Evolutionary conservation across 164 flowering plant genomes (phyloP).

Genomic region (Nymphaea colorata): DNA sequence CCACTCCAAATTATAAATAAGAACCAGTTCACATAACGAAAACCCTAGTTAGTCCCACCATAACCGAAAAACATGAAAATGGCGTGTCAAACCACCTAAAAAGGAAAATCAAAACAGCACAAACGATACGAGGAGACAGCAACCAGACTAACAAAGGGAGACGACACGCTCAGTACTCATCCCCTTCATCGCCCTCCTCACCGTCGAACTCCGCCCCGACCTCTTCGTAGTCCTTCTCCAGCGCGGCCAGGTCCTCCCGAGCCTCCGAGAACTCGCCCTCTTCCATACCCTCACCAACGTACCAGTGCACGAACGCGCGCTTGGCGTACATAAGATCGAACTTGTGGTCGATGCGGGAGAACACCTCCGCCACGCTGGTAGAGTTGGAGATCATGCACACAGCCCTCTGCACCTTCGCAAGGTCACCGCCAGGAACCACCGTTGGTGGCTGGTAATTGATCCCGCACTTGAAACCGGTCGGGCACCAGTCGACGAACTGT

Average conservation of each 20-base stretch:
- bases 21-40: no score
- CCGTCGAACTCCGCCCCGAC: slow-evolving; percentile 54
- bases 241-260: slow-evolving; percentile 52
- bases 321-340: slow-evolving; percentile 59
- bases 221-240: slow-evolving; percentile 60
- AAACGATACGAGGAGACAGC: neutral
- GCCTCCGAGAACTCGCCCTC: slow-evolving; percentile 73
- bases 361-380: slow-evolving; percentile 58
- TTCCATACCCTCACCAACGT: slow-evolving; percentile 77
- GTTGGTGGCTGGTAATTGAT: slow-evolving; percentile 56
- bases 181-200: slow-evolving; percentile 49
- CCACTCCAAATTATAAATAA: no score
- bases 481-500: slow-evolving; percentile 63
- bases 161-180: slow-evolving; percentile 24
- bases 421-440: slow-evolving; percentile 54
- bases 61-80: no score
- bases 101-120: neutral
- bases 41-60: no score
- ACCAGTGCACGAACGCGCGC: slow-evolving; percentile 74
- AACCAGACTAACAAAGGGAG: neutral
- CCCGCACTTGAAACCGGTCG: slow-evolving; percentile 58
- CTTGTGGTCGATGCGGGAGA: slow-evolving; percentile 50
- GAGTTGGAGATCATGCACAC: slow-evolving; percentile 63
- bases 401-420: slow-evolving; percentile 60
- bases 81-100: no score